Evolutionary conservation across 768 basidiomycete genomes (phyloP), one percentile per base, ranked within the genome.

Genomic region (Boletus reticulatus): DNA sequence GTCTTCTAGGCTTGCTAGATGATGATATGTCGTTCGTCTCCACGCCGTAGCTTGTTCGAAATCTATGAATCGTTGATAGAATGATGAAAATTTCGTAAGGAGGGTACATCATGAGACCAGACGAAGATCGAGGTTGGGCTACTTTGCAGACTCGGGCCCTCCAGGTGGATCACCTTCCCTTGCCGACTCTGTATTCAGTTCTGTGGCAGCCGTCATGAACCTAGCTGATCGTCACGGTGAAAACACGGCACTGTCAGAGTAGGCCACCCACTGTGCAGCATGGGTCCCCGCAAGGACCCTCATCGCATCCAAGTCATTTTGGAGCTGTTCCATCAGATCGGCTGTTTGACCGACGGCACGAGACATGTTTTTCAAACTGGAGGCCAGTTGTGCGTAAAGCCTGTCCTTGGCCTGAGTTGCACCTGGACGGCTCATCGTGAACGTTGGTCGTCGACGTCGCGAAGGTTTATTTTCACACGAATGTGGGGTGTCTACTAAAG

Each of bases 351-450:
- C 76, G 47, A 93, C 78, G 0, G 86, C 84, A 19, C 82, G 73
- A 48, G 85, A 83, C 71, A 93, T 84, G 47, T 85, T 76, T 29
- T 81, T 81, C 4, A 94, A 70, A 45, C 83, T 86, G 46, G 80
- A 77, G 5, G 89, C 80, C 4, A 94, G 80, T 65, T 92, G 89
- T 38, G 80, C 78, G 64, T 94, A 94, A 22, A 93, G 84, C 52
- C 89, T 74, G 62, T 92, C 85, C 72, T 94, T 94, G 36, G 87
- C 82, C 59, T 88, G 87, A 0, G 85, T 86, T 4, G 88, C 87
- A 63, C 79, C 84, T 4, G 64, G 46, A n/a, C 65, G 61, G 24
- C 55, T 67, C 59, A 63, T 67, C 39, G 55, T 56, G 16, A 36
- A 14, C n/a, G 22, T 38, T 31, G 34, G 34, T 36, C 11, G 14